Conservation (phyloP, 176 grass and related monocot species). For the Otatea glauca region DNA sequence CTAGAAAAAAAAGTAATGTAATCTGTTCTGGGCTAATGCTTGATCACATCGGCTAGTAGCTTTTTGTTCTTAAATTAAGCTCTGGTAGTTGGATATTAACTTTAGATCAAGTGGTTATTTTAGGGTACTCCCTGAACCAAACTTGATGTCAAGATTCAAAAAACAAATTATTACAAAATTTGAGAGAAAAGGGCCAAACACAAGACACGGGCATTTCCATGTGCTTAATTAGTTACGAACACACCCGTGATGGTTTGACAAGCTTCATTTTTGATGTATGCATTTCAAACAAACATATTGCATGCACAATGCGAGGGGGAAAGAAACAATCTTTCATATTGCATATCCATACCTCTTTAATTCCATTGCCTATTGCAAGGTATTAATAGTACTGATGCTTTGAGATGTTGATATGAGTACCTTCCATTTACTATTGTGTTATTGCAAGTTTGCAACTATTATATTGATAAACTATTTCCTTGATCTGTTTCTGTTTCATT, state of each 20-base stretch:
- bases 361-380: constrained; percentile 7
- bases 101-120: constrained; percentile 16
- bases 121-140: background rate
- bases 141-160: background rate
- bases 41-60: background rate
- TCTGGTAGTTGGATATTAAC: background rate
- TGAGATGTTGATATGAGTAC: too few species aligned
- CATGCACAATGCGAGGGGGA: background rate
- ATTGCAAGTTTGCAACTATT: constrained; percentile 1
- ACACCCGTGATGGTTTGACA: constrained; percentile 9
- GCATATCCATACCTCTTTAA: background rate
- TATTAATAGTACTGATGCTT: background rate
- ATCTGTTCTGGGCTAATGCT: constrained; percentile 10
- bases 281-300: constrained; percentile 3
- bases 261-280: background rate
- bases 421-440: constrained; percentile 4
- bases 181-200: constrained; percentile 20
- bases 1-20: constrained; percentile 73
- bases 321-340: background rate
- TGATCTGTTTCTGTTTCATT: constrained; percentile 6
- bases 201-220: background rate
- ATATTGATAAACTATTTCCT: background rate
- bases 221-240: background rate
- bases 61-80: constrained; percentile 16
- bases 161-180: constrained; percentile 20